These are phyloP conservation scores for Pseudogymnoascus sp. DNA, from an alignment of 2,329 filamentous ascomycete species.

Conservation along the genomic window DNA sequence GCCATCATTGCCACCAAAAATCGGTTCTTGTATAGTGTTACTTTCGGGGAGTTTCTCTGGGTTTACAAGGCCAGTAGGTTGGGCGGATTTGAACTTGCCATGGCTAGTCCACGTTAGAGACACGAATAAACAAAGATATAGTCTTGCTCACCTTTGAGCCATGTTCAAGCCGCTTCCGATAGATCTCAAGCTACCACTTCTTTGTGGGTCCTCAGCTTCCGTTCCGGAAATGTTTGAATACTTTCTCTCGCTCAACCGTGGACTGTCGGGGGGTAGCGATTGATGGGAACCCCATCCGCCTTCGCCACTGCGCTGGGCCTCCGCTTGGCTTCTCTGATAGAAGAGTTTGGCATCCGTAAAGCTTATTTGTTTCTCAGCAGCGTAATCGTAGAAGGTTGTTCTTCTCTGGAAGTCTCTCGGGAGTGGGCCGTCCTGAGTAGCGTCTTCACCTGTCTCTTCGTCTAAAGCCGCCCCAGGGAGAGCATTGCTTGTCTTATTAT, in stretches of 20 bases:
- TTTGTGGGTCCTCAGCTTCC: slow-evolving; percentile 18
- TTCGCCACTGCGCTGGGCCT: slow-evolving; percentile 25
- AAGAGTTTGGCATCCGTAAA: slow-evolving; percentile 93
- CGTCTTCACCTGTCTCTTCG: slow-evolving; percentile 16
- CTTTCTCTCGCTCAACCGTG: slow-evolving; percentile 20
- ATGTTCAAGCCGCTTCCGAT: slow-evolving; percentile 20
- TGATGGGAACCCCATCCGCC: slow-evolving; percentile 26
- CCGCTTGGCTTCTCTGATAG: slow-evolving; percentile 79
- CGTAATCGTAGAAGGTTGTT: slow-evolving; percentile 87
- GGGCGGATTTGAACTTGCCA: slow-evolving; percentile 20
- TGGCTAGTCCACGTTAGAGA: slow-evolving; percentile 13
- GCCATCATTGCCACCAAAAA: slow-evolving; percentile 15
- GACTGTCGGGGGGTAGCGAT: slow-evolving; percentile 23
- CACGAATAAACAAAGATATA: not conserved
- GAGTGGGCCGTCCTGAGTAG: slow-evolving; percentile 42
- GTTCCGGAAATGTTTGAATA: slow-evolving; percentile 20
- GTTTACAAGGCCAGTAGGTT: slow-evolving; percentile 24
- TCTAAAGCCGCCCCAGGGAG: not conserved
- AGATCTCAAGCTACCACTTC: slow-evolving; percentile 24
- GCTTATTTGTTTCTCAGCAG: slow-evolving; percentile 88
- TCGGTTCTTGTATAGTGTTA: slow-evolving; percentile 25
- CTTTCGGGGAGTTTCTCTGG: slow-evolving; percentile 24
- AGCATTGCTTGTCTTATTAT: not conserved
- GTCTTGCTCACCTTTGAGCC: slow-evolving; percentile 16
- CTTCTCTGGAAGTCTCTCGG: slow-evolving; percentile 53